Base-by-base conservation (phyloP, 1,139 yeast species). In the Meyerozyma smithsonii region DNA sequence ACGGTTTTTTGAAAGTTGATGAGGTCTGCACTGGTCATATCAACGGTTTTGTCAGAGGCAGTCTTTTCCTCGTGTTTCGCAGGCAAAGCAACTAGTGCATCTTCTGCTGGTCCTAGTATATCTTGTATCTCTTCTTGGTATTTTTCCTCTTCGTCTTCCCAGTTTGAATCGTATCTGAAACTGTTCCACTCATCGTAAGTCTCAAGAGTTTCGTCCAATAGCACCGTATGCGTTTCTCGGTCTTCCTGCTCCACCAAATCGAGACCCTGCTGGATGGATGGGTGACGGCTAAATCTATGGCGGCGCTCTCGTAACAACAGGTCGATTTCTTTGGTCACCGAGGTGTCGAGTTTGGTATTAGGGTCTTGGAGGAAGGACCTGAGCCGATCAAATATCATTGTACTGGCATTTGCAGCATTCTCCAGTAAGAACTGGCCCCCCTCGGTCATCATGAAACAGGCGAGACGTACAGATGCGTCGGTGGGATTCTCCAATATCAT, bases 241-340 rank as follows among this genome's bases (percentile, higher is more conserved):
- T 83, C 89, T 1, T 79, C 83, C 14, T 77, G 83, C 24, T 79
- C 85, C 0, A 84, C 84, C 39, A 84, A 56, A 58, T 81, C 86
- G 40, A 81, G 58, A 10, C 64, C 73, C 26, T 61, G 59, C 2
- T 63, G 65, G 3, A 81, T 51, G 0, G 59, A 45, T 2, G 77
- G 74, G 41, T 60, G 59, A 15, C 66, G 64, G 32, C 56, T 56
- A 51, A 75, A 81, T 7, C 73, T 72, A 19, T 64, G 66, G 47
- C 77, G 69, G 35, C 87, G 63, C 28, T 69, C 54, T 44, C 68
- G 69, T 42, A 88, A 72, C 17, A 84, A 51, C 5, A 61, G 68
- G 41, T 79, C 81, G 32, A 87, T 70, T 40, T 63, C 65, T 45
- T 72, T 79, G 3, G 75, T 69, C 28, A 71, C 59, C 30, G 63